A percentile compares a stretch with the other conserved stretches of the same genome.
Conservation (phyloP, 2,329 filamentous ascomycete genomes). For the Pseudogymnoascus sp. region DNA sequence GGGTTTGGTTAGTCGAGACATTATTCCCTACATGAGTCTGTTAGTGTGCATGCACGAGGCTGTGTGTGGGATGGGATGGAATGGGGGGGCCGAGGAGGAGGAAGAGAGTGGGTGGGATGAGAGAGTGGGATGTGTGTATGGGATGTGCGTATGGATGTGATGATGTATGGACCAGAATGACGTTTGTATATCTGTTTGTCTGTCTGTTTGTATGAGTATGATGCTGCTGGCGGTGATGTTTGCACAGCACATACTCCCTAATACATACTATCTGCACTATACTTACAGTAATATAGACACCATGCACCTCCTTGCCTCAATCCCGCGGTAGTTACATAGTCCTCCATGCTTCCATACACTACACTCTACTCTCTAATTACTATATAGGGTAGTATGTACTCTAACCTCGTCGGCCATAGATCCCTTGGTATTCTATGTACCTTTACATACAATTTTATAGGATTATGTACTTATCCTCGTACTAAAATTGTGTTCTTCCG, state of each 20-base stretch:
- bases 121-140: background rate
- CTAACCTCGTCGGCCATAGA: background rate
- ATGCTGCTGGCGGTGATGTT: background rate
- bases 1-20: background rate
- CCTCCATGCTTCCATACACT: too few species aligned
- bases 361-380: background rate
- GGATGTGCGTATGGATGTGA: background rate
- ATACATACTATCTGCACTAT: background rate
- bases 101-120: background rate
- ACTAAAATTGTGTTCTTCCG: constrained; percentile 2
- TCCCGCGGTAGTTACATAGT: background rate
- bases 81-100: background rate
- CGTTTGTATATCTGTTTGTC: background rate
- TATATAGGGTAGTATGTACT: background rate
- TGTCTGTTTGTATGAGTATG: background rate
- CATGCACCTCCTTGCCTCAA: background rate
- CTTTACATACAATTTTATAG: background rate
- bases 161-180: background rate
- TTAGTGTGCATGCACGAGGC: background rate
- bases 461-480: background rate
- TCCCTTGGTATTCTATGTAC: background rate
- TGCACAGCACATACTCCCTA: background rate
- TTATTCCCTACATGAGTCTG: background rate
- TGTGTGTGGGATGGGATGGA: background rate
- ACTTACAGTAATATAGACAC: background rate